Evolutionary conservation across 306 rosid species (phyloP), one percentile per base, ranked within the genome.

Genomic region (Myrica gale): DNA sequence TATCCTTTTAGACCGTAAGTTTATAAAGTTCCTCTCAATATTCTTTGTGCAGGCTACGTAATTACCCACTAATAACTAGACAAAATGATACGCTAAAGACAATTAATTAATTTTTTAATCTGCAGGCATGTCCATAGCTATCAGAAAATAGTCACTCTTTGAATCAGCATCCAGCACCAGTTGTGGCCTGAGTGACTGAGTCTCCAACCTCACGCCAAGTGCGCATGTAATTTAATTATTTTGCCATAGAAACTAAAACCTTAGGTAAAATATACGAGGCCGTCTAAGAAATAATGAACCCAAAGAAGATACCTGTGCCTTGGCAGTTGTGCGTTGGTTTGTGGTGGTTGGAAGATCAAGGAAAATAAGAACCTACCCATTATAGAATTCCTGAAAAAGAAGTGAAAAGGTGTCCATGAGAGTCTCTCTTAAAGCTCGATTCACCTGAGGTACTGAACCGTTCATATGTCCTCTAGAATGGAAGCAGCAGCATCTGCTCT

Each of bases 41-140:
- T 16, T 26, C 19, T 13, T 26, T 44, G 68, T 61, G 68, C 45
- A 61, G 13, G 68, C 44, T 61, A 61, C 65, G 65, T 58, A 65
- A 57, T 39, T 15, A 65, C 15, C 70, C 70, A 41, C 70, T 65
- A 65, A 42, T 41, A 50, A 43, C 46, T 20, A 1, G 6, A 65
- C 23, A 65, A 39, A 65, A 39, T 65, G 50, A 5, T 41, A 42
- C 12, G 21, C 41, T 41, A 17, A 17, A 13, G 47, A 63, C 13
- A 63, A 41, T 3, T 57, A 57, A 21, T 57, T 9, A 41, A 63
- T 26, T 26, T 0, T 0, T 26, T 26, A 26, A 26, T 26, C 32
- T 26, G 26, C n/a, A 26, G 67, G 17, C 68, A 32, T 12, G 44
- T 32, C 68, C 68, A 61, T 9, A 6, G 17, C n/a, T 8, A 39